Evolutionary conservation across 768 basidiomycete species (phyloP).

Genomic region (Rhizopogon vinicolor): DNA sequence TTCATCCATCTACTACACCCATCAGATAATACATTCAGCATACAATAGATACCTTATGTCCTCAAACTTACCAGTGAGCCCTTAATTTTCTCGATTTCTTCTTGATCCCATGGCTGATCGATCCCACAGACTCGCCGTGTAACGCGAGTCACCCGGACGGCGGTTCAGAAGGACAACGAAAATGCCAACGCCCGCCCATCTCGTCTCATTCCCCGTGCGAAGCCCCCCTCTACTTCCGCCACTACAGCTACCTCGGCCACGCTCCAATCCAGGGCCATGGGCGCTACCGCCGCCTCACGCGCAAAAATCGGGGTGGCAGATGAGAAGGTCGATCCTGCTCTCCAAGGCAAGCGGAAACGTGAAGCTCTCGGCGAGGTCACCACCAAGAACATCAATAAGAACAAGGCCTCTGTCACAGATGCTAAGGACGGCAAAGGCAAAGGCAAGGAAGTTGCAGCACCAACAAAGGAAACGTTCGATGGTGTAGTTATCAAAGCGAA

Average conservation of each 20-base stretch:
- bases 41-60: slow-evolving; percentile 23
- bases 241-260: slow-evolving; percentile 27
- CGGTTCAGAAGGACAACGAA: slow-evolving; percentile 59
- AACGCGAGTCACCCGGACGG: slow-evolving; percentile 48
- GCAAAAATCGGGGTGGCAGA: slow-evolving; percentile 22
- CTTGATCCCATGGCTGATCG: neutral
- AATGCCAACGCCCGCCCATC: slow-evolving; percentile 65
- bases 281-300: slow-evolving; percentile 32
- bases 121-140: slow-evolving; percentile 57
- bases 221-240: slow-evolving; percentile 43
- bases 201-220: slow-evolving; percentile 56
- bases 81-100: neutral
- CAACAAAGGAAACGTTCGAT: slow-evolving; percentile 50
- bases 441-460: slow-evolving; percentile 33
- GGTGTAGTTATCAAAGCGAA: slow-evolving; percentile 60
- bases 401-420: slow-evolving; percentile 36
- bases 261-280: slow-evolving; percentile 37
- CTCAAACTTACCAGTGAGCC: slow-evolving; percentile 43
- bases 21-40: slow-evolving; percentile 3
- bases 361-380: slow-evolving; percentile 73
- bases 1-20: slow-evolving; percentile 4
- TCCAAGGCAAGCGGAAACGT: slow-evolving; percentile 68
- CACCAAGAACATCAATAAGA: slow-evolving; percentile 42
- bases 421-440: slow-evolving; percentile 49
- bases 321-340: slow-evolving; percentile 41